Conservation (phyloP, 2,329 filamentous ascomycete genomes). For the Graphiopsis chlorocephala region DNA sequence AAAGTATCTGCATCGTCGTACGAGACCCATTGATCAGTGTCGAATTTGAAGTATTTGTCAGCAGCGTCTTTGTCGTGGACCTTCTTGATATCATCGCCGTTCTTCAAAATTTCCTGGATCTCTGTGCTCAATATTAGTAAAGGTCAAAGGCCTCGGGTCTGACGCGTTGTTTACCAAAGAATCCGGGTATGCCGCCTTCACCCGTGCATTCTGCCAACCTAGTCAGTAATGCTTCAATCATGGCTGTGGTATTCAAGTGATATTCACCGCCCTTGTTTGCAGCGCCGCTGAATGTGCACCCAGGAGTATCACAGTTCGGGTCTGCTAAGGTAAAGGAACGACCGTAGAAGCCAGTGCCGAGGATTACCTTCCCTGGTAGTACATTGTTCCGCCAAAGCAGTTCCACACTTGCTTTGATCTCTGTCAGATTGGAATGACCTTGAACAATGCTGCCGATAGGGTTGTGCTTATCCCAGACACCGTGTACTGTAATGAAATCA, state of each 20-base stretch:
- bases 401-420: conserved; percentile 43
- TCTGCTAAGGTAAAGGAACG: conserved; percentile 33
- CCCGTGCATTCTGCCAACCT: no score
- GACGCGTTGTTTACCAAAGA: no score
- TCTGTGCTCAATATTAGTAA: no score
- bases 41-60: conserved; percentile 36
- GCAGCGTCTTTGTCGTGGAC: conserved; percentile 29
- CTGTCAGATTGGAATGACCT: conserved; percentile 48
- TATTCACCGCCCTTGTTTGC: conserved; percentile 29
- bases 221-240: no score
- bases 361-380: conserved; percentile 39
- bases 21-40: conserved; percentile 39
- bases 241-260: no score
- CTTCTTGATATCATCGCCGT: conserved; percentile 20
- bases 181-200: no score
- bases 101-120: conserved; percentile 35
- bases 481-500: conserved; percentile 43
- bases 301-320: conserved; percentile 21
- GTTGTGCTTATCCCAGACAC: conserved; percentile 39
- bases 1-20: conserved; percentile 41
- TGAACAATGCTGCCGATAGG: conserved; percentile 24
- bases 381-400: conserved; percentile 49
- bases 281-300: conserved; percentile 23
- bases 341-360: conserved; percentile 51
- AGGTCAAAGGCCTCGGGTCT: no score